Evolutionary conservation across 2,329 filamentous ascomycete genomes (phyloP).

Genomic region (Mollisiaceae sp.): DNA sequence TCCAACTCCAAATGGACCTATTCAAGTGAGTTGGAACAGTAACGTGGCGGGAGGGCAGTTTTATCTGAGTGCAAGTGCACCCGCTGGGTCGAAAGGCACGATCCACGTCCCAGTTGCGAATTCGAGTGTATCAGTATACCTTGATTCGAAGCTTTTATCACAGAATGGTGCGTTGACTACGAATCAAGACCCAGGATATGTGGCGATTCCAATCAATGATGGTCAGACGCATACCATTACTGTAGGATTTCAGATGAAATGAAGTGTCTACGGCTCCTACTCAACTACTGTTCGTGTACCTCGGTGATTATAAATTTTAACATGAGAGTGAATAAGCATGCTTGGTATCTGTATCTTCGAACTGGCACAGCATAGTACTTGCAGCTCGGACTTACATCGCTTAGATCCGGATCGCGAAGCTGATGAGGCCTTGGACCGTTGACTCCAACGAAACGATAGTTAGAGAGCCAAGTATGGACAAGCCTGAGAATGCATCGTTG

Average conservation of each 20-base stretch:
- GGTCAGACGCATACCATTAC: conserved; percentile 18
- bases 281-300: background rate
- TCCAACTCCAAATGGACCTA: conserved; percentile 48
- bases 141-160: conserved; percentile 25
- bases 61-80: conserved; percentile 42
- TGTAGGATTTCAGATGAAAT: conserved; percentile 16
- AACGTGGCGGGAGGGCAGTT: conserved; percentile 32
- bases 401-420: no score
- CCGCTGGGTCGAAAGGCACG: conserved; percentile 35
- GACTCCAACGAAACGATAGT: no score
- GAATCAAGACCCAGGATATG: conserved; percentile 28
- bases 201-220: conserved; percentile 26
- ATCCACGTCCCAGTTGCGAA: conserved; percentile 35
- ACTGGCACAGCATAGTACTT: no score
- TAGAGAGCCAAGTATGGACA: no score
- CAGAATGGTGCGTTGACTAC: background rate
- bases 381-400: no score
- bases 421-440: no score
- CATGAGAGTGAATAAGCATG: background rate
- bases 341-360: no score
- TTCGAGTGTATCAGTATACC: conserved; percentile 21
- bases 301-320: background rate
- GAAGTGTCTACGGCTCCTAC: background rate
- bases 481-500: no score
- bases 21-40: conserved; percentile 48